Evolutionary conservation across 1,139 yeast genomes (phyloP), one percentile per base, ranked within the genome.

Genomic region (Diutina siamensis): DNA sequence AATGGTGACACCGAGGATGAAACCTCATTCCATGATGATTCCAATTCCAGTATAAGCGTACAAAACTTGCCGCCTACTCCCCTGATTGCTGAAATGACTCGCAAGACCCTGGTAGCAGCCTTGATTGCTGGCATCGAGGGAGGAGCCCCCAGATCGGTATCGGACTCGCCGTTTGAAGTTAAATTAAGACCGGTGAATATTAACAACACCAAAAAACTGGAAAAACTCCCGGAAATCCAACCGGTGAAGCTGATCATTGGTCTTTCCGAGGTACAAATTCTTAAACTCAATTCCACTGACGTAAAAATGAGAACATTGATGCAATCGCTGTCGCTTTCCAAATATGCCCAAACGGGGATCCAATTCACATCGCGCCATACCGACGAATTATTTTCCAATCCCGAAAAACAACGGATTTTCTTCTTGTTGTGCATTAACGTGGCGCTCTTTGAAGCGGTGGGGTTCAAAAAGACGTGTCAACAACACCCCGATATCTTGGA

Each of bases 211-310:
- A 46, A 17, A 44, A 46, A 20, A n/a, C 31, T 33, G 38, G 45
- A 27, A 21, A 32, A 22, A 9, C 31, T 68, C 34, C 68, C 72
- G 1, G 64, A 59, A 46, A 58, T 67, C 27, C 59, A 52, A 35
- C 68, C 73, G 1, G 61, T 57, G 40, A 67, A 64, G 48, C 67
- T 73, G 13, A 68, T 70, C 35, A 63, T 68, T 50, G 74, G 74
- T 1, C 58, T 69, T 44, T 60, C 67, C 2, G 67, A 65, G 48
- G 55, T 59, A 44, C 74, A 69, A 48, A 64, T 69, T 22, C 56
- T 64, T 47, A 59, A 58, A 38, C 58, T 67, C 35, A 63, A 60
- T 28, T 51, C 57, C 25, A 55, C 62, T 5, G 74, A 70, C 55
- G 72, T 70, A 41, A 68, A 68, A 51, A 53, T 68, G 45, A 70